Conservation (phyloP, 257 asterid genomes). For the Solanum chmielewskii region DNA sequence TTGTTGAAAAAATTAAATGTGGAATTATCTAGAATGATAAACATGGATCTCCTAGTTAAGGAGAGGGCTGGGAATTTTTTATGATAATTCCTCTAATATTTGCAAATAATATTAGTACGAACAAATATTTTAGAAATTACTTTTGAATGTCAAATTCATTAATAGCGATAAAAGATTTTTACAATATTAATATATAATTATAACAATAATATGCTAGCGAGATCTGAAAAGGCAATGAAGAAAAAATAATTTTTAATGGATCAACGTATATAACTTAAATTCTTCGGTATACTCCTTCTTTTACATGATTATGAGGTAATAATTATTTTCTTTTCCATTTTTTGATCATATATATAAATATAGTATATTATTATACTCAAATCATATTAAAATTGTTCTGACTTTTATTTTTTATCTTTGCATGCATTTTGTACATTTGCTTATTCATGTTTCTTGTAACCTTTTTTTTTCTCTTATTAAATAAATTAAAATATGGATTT, state of each 20-base stretch:
- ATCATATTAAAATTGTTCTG: neutral
- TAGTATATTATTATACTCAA: neutral
- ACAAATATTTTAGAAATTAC: too few species aligned
- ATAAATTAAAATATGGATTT: neutral
- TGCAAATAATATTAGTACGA: too few species aligned
- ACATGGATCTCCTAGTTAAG: neutral
- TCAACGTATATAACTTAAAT: neutral
- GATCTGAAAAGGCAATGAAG: neutral
- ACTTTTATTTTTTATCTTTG: neutral
- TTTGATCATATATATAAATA: neutral
- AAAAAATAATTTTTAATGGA: neutral
- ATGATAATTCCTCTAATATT: too few species aligned
- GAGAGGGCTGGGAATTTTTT: too few species aligned
- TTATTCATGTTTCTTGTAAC: neutral
- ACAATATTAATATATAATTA: neutral
- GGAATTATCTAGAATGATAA: neutral
- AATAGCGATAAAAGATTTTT: neutral
- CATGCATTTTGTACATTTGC: neutral
- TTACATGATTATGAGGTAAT: neutral
- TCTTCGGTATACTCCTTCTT: rapidly evolving
- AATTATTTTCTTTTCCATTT: neutral
- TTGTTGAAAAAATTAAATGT: neutral
- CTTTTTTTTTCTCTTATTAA: neutral
- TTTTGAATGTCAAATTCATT: neutral
- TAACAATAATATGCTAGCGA: neutral